phyloP scores from a whole-genome alignment of 2,329 filamentous ascomycete species.

The Chaetoscypha palmicola region DNA sequence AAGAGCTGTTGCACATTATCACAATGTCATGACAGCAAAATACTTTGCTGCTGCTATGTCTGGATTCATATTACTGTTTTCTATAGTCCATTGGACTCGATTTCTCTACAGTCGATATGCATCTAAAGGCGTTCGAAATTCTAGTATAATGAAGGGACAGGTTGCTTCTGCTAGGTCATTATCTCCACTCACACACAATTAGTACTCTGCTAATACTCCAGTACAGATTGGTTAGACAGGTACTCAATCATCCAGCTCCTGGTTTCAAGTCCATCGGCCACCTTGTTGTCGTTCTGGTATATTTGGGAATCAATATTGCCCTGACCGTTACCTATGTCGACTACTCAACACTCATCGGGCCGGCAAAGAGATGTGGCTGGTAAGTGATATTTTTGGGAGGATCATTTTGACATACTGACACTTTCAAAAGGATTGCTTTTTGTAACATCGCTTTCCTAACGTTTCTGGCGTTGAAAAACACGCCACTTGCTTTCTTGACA shows the following conservation, averaged over 20 bases:
- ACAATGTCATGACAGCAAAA: constrained; percentile 14
- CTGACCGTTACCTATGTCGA: constrained; percentile 32
- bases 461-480: constrained; percentile 52
- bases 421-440: constrained; percentile 38
- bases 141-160: constrained; percentile 13
- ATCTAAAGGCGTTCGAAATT: constrained; percentile 11
- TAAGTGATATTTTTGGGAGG: constrained; percentile 19
- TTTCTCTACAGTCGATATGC: constrained; percentile 18
- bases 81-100: constrained; percentile 19
- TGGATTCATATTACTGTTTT: constrained; percentile 19
- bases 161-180: constrained; percentile 17
- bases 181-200: neutral
- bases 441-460: constrained; percentile 46
- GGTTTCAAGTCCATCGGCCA: constrained; percentile 37
- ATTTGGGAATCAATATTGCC: constrained; percentile 33
- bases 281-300: constrained; percentile 32
- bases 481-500: constrained; percentile 46
- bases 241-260: constrained; percentile 15
- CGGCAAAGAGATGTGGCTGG: constrained; percentile 22
- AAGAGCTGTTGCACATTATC: constrained; percentile 4
- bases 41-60: constrained; percentile 19
- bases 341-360: constrained; percentile 12
- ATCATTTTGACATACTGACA: constrained; percentile 20
- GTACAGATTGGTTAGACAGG: constrained; percentile 12
- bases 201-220: neutral